Conservation (phyloP, 169 alveolate species). For the Babesia bigemina region DNA sequence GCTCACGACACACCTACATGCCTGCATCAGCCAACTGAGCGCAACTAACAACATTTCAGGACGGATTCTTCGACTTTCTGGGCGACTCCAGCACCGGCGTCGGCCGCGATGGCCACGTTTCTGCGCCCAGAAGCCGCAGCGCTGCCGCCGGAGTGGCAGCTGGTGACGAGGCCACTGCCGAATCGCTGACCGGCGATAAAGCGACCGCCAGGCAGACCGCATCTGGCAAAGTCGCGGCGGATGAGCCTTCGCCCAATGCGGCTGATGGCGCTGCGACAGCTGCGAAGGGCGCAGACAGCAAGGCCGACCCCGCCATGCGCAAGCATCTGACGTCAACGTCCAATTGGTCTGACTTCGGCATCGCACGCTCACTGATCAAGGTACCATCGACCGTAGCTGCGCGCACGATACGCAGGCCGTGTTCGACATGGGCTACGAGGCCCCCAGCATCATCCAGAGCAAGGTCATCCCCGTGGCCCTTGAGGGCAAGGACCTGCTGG, state of each 20-base stretch:
- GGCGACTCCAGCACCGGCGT: neutral
- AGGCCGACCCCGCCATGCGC: neutral
- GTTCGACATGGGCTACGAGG: slow-evolving; percentile 74
- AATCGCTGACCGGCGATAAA: neutral
- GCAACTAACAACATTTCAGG: slow-evolving; percentile 13
- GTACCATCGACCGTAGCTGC: neutral
- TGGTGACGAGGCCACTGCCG: too few species aligned
- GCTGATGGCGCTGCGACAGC: neutral
- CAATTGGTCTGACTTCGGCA: slow-evolving; percentile 59
- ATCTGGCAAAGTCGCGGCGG: neutral
- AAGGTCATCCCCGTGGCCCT: slow-evolving; percentile 88
- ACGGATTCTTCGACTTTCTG: slow-evolving; percentile 56
- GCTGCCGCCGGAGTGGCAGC: neutral
- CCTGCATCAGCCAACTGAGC: neutral
- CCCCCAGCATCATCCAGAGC: slow-evolving; percentile 85
- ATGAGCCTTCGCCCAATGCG: neutral
- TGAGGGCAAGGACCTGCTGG: slow-evolving; percentile 84
- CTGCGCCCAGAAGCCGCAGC: neutral
- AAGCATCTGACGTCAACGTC: slow-evolving; percentile 29
- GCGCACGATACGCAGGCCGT: slow-evolving; percentile 68
- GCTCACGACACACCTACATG: neutral
- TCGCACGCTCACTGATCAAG: slow-evolving; percentile 45
- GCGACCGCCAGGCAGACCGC: neutral
- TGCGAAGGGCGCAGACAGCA: neutral
- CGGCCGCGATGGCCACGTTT: neutral